Evolutionary conservation across 345 rosid genomes (phyloP), one percentile per base, ranked within the genome.

Genomic region (Boechera stricta): DNA sequence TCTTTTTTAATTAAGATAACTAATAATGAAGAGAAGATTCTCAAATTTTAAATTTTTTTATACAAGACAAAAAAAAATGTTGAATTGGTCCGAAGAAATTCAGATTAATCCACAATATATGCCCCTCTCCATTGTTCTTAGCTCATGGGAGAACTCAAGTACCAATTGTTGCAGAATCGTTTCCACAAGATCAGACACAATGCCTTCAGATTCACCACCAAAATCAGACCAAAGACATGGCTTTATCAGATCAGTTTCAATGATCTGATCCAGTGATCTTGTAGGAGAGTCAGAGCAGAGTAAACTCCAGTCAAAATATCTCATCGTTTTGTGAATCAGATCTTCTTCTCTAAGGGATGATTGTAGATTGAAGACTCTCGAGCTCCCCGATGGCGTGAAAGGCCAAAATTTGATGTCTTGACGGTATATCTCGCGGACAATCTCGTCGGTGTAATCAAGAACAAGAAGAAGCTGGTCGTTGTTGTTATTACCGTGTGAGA

Each of bases 221-320:
- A 62, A 73, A 67, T 87, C 82, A 59, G 76, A 78, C 96, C 96
- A 92, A 52, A 74, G 53, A 41, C 87, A 77, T 72, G 91, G 74
- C 79, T 79, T 83, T 6, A 16, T 57, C 72, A 92, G 55, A 86
- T 92, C 96, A 76, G 67, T 76, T 32, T 80, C 80, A 4, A 81
- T 47, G 1, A 85, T 76, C 70, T 88, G 79, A 68, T 89, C 87
- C 71, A 87, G 38, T 18, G 88, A 63, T 60, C 28, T 77, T 45
- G 68, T 62, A 5, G 69, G 28, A 44, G 75, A 26, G 45, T 68
- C 45, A 6, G 21, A 31, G 53, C 73, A 62, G 41, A 83, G 63
- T 29, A 84, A 83, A 63, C 33, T 66, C 86, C 87, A 81, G 49
- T 93, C 85, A 18, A 88, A 81, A 75, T 80, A 73, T 77, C 77